Evolutionary conservation across 352 stramenopile species (phyloP).

Genomic region (Peronospora tabacina): DNA sequence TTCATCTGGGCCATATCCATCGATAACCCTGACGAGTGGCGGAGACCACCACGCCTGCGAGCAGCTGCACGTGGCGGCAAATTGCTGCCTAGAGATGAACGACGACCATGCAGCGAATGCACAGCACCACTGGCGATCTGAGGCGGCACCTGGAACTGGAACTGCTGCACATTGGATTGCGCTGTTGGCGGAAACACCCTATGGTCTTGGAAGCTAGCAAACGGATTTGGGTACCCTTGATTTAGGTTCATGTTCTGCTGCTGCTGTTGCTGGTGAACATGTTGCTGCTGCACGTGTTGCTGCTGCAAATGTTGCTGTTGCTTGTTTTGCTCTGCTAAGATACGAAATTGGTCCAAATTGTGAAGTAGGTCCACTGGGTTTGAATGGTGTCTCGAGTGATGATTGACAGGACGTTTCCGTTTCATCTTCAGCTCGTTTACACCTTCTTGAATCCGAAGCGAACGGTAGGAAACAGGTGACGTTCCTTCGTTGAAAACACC

Average conservation of each 20-base stretch:
- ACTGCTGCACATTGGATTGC: slow-evolving; percentile 31
- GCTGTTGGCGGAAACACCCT: slow-evolving; percentile 20
- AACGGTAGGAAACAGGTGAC: slow-evolving; percentile 39
- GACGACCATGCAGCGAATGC: slow-evolving; percentile 48
- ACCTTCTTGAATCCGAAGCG: slow-evolving; percentile 56
- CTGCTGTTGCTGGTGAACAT: slow-evolving; percentile 10
- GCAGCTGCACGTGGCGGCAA: slow-evolving; percentile 26
- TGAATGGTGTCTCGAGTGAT: slow-evolving; percentile 60
- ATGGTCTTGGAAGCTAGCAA: slow-evolving; percentile 29
- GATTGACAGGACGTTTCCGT: slow-evolving; percentile 47
- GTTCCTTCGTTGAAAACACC: slow-evolving; percentile 9
- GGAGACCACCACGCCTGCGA: slow-evolving; percentile 22
- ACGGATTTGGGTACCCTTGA: slow-evolving; percentile 29
- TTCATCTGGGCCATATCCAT: slow-evolving; percentile 83
- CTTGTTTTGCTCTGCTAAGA: slow-evolving; percentile 55
- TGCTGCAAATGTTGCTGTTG: slow-evolving; percentile 32
- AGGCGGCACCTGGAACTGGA: slow-evolving; percentile 44
- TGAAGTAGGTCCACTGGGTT: slow-evolving; percentile 72
- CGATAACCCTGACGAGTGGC: slow-evolving; percentile 64
- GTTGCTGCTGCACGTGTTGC: slow-evolving; percentile 11
- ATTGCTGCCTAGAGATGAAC: slow-evolving; percentile 43
- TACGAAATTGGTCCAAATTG: slow-evolving; percentile 67
- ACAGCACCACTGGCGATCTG: slow-evolving; percentile 49
- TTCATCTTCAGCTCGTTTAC: slow-evolving; percentile 77
- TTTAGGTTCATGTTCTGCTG: slow-evolving; percentile 25